Conservation (phyloP, 129 eudicot species). For the Escallonia herrerae region DNA sequence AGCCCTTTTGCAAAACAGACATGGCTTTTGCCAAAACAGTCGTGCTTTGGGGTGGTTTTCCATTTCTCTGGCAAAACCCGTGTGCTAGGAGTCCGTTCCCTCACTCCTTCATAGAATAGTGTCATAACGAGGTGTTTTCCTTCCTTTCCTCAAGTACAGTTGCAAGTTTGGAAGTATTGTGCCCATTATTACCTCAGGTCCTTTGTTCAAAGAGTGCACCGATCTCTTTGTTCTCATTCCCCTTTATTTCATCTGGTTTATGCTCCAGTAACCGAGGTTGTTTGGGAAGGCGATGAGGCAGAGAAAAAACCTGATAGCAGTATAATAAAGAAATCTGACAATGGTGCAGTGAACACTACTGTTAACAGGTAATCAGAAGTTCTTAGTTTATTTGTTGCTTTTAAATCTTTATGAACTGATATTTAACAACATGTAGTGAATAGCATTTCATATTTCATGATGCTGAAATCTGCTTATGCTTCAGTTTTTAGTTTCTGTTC, state of each 20-base stretch:
- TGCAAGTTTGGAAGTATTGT: too few species aligned
- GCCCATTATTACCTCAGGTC: too few species aligned
- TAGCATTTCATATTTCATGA: not conserved
- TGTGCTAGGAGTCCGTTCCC: too few species aligned
- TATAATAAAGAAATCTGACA: conserved; percentile 36
- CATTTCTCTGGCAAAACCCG: too few species aligned
- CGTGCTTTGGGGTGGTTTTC: too few species aligned
- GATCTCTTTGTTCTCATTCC: not conserved
- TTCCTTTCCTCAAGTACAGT: too few species aligned
- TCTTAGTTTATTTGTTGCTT: not conserved
- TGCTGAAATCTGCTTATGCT: not conserved
- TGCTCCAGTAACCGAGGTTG: conserved; percentile 86
- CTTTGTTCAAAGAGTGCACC: too few species aligned
- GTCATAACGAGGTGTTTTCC: too few species aligned
- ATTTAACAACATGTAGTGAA: too few species aligned
- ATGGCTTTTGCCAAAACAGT: too few species aligned
- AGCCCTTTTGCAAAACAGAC: too few species aligned
- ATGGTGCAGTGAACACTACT: conserved; percentile 29
- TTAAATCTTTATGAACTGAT: not conserved
- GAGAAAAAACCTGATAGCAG: conserved; percentile 35
- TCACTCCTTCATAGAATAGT: too few species aligned
- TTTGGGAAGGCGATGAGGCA: conserved; percentile 88
- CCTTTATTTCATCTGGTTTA: conserved; percentile 3
- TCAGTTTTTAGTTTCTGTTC: not conserved
- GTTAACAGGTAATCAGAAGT: conserved; percentile 48